phyloP scores from a whole-genome alignment of 2,329 filamentous ascomycete genomes.

The Ophiostoma montium region DNA sequence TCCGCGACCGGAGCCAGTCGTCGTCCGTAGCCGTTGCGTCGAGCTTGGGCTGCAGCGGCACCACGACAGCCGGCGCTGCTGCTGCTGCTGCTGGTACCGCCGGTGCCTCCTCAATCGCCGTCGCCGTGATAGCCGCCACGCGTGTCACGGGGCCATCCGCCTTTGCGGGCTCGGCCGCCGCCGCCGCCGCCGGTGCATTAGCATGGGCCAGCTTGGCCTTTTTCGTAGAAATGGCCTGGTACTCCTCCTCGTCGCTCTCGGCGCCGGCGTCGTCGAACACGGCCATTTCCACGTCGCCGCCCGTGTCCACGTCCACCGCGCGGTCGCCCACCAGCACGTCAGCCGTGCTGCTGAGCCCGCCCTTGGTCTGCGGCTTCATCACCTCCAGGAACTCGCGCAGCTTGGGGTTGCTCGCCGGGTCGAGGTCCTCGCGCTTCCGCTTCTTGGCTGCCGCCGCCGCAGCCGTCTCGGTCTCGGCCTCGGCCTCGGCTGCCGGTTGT shows the following conservation, averaged over 20 bases:
- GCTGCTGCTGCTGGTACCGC: not conserved
- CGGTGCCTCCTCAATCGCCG: slow-evolving; percentile 7
- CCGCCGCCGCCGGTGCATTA: not conserved
- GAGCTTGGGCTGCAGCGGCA: slow-evolving; percentile 4
- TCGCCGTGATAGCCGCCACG: slow-evolving; percentile 10
- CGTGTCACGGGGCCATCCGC: not conserved
- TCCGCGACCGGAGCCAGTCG: slow-evolving; percentile 85
- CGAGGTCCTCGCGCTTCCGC: slow-evolving; percentile 46
- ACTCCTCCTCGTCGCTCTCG: slow-evolving; percentile 63
- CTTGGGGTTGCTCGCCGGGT: slow-evolving; percentile 56
- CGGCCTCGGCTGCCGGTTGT: not conserved
- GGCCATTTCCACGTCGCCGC: not conserved
- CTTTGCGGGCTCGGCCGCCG: not conserved
- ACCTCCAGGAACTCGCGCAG: slow-evolving; percentile 74
- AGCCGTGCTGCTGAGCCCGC: slow-evolving; percentile 12
- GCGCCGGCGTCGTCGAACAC: slow-evolving; percentile 25
- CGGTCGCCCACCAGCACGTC: slow-evolving; percentile 6
- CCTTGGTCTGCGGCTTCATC: slow-evolving; percentile 47
- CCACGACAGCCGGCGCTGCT: not conserved
- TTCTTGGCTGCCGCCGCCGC: slow-evolving; percentile 37
- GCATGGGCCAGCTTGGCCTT: slow-evolving; percentile 23
- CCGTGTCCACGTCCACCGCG: not conserved
- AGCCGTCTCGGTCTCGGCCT: slow-evolving; percentile 19
- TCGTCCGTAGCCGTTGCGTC: slow-evolving; percentile 47
- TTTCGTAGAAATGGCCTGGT: slow-evolving; percentile 48